Evolutionary conservation across 2,329 filamentous ascomycete species (phyloP), one percentile per base, ranked within the genome.

Genomic region (Paracoccidioides brasiliensis): DNA sequence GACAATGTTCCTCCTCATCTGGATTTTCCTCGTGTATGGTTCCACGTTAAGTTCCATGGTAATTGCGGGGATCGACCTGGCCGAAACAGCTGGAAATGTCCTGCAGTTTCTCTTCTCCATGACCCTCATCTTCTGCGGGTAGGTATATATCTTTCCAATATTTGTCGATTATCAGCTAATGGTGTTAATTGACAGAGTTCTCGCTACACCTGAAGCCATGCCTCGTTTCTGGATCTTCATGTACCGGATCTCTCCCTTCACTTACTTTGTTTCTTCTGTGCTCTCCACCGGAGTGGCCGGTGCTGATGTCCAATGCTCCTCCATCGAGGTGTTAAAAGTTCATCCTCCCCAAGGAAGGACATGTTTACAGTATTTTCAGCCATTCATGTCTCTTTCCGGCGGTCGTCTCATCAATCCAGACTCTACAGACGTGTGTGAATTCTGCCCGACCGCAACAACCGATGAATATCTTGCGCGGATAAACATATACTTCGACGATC

Each of bases 211-310:
- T 0, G 57, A 64, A 3, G 74, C 76, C 0, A 74, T 89, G 1
- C 85, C 85, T 0, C 76, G 80, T 0, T 89, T 89, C 72, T 90
- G 85, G 85, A 81, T 81, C 58, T 88, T 87, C 72, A 88, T 88
- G 85, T 86, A 88, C 68, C 77, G 80, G 32, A 74, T 81, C 9
- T 82, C 78, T 0, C 83, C 83, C 0, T 83, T 86, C 57, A 86
- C 82, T 0, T 88, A 87, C 54, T 69, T 75, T 3, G 72, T 76
- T 4, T 69, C 70, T n/a, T 64, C 70, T 2, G 66, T 76, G 14
- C 58, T 71, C 7, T 66, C 69, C 0, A 68, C 66, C 0, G 70
- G 71, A 0, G 49, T 72, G 1, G 57, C 66, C 0, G 64, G 64
- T 2, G 62, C 65, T 2, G 55, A 59, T 0, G 66, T 70, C 7